Percentiles rank a stretch among this genome's conserved stretches.
phyloP scores from a whole-genome alignment of 257 asterid species.

The Rhazya stricta region DNA sequence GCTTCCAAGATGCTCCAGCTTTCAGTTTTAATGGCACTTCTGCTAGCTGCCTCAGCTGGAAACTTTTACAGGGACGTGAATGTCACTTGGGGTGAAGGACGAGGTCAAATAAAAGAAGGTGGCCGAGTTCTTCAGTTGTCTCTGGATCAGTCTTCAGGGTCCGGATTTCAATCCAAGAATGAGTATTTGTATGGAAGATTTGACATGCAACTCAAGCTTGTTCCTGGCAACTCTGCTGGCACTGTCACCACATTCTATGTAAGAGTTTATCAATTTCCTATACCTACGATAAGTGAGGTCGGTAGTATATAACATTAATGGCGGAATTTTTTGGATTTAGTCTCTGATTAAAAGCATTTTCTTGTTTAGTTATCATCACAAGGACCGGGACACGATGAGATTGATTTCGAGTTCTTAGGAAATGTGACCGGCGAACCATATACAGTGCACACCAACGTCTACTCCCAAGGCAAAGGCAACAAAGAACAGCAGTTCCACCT shows the following conservation, averaged over 20 bases:
- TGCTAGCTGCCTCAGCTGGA: constrained; percentile 11
- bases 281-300: not conserved
- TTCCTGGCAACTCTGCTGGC: constrained; percentile 18
- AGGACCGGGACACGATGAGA: constrained; percentile 16
- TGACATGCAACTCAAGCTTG: constrained; percentile 20
- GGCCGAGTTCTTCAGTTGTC: constrained; percentile 12
- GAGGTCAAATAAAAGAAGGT: constrained; percentile 14
- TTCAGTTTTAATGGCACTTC: not conserved
- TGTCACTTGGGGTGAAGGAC: constrained; percentile 9
- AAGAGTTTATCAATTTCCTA: not conserved
- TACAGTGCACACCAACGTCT: constrained; percentile 19
- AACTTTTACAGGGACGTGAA: constrained; percentile 10
- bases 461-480: constrained; percentile 22
- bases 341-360: not conserved
- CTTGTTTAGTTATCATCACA: constrained; percentile 19
- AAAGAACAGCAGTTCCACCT: constrained; percentile 18
- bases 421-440: constrained; percentile 20
- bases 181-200: constrained; percentile 21
- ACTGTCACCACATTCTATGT: constrained; percentile 19
- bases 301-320: not conserved
- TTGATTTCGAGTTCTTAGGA: constrained; percentile 25
- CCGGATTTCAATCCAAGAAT: constrained; percentile 21
- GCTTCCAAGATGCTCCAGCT: not conserved
- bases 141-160: constrained; percentile 12
- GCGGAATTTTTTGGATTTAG: not conserved